A percentile compares a stretch with the other conserved stretches of the same genome.
phyloP scores from a whole-genome alignment of 2,329 filamentous ascomycete species.

The Monosporascus ibericus region DNA sequence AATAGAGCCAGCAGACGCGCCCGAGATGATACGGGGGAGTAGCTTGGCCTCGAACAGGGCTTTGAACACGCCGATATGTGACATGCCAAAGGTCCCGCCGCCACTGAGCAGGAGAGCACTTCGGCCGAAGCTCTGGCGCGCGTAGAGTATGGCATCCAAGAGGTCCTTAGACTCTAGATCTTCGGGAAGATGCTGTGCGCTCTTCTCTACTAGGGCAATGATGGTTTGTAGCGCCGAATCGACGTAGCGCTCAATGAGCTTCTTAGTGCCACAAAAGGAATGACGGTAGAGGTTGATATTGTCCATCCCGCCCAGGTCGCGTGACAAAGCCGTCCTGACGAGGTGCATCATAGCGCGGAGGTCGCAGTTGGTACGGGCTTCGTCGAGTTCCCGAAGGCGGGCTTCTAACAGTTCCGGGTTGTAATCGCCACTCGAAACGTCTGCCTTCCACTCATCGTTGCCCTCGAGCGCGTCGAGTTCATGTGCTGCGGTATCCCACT shows the following conservation, averaged over 20 bases:
- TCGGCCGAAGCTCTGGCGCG: conserved; percentile 77
- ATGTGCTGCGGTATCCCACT: conserved; percentile 71
- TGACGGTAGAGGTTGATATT: conserved; percentile 77
- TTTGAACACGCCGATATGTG: conserved; percentile 83
- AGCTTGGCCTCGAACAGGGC: conserved; percentile 68
- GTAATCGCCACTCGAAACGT: conserved; percentile 59
- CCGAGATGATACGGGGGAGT: conserved; percentile 80
- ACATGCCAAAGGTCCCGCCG: conserved; percentile 86
- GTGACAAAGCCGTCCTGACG: conserved; percentile 71
- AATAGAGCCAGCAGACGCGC: conserved; percentile 82
- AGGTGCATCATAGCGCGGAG: conserved; percentile 72
- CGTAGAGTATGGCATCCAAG: conserved; percentile 63
- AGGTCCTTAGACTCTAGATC: conserved; percentile 52
- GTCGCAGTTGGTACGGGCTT: conserved; percentile 66
- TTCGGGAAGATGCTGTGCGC: conserved; percentile 40
- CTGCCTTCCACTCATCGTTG: conserved; percentile 74
- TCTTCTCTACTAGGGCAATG: conserved; percentile 59
- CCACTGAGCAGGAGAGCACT: conserved; percentile 79
- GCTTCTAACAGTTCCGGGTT: conserved; percentile 62
- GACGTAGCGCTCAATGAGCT: conserved; percentile 81
- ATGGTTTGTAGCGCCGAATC: conserved; percentile 72
- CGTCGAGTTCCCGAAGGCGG: conserved; percentile 67
- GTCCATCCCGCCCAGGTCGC: conserved; percentile 81
- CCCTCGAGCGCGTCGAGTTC: conserved; percentile 76
- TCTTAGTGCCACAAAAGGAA: conserved; percentile 80